Evolutionary conservation across 257 asterid species (phyloP).

Genomic region (Euphrasia confusa): DNA sequence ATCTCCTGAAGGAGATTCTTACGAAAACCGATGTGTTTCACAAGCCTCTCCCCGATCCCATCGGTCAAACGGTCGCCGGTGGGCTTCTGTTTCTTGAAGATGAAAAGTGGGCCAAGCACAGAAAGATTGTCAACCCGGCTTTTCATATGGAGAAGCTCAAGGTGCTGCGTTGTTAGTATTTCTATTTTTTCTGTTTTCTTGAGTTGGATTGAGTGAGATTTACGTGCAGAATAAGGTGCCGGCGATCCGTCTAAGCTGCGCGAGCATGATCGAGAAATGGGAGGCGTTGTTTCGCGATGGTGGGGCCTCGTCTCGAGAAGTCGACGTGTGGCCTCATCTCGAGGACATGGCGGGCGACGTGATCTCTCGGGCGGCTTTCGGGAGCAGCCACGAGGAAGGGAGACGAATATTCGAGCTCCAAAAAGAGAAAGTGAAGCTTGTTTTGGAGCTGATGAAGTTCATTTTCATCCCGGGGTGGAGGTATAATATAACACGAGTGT

Average conservation of each 20-base stretch:
- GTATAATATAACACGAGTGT: conserved; percentile 20
- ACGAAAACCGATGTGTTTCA: conserved; percentile 25
- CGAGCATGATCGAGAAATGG: conserved; percentile 38
- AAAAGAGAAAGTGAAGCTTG: conserved; percentile 36
- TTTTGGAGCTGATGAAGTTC: conserved; percentile 28
- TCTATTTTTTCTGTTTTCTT: too few species aligned
- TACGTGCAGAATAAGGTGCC: conserved; percentile 34
- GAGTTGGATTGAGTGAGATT: not conserved
- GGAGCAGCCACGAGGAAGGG: conserved; percentile 44
- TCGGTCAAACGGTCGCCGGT: conserved; percentile 29
- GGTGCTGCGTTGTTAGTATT: conserved; percentile 20
- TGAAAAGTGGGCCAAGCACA: conserved; percentile 40
- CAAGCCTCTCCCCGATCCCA: conserved; percentile 32
- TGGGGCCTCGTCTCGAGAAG: conserved; percentile 14
- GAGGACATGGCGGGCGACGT: conserved; percentile 39
- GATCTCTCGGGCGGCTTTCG: conserved; percentile 43
- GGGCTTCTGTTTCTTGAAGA: conserved; percentile 38
- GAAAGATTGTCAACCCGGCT: conserved; percentile 38
- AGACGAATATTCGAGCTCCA: conserved; percentile 42
- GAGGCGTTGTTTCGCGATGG: conserved; percentile 19
- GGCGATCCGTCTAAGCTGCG: conserved; percentile 33
- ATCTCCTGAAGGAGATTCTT: conserved; percentile 36
- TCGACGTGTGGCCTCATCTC: conserved; percentile 45
- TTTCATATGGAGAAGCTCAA: conserved; percentile 44
- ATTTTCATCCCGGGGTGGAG: conserved; percentile 56